phyloP scores from a whole-genome alignment of 495 filamentous ascomycete genomes.

The Astrothelium macrocarpum region DNA sequence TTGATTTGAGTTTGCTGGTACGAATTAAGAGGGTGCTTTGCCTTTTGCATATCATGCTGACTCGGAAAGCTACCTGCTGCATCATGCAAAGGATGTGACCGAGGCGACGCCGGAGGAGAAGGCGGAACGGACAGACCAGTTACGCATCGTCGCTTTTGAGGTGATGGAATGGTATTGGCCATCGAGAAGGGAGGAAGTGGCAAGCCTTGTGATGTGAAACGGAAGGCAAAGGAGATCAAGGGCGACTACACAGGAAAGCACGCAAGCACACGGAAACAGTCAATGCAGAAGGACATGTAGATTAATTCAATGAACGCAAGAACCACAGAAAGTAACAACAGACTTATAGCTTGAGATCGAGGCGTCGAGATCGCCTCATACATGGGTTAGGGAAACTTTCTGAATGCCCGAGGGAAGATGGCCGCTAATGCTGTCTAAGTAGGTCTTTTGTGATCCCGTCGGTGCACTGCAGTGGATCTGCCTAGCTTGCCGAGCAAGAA shows the following conservation, averaged over 20 bases:
- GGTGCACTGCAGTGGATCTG: not conserved
- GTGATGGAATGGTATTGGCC: not conserved
- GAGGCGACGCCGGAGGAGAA: conserved; percentile 2
- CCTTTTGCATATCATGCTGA: not conserved
- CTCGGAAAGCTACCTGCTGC: not conserved
- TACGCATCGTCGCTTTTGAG: not conserved
- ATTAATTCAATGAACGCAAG: not conserved
- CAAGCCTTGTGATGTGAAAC: not conserved
- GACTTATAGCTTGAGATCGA: not conserved
- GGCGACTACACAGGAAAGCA: not conserved
- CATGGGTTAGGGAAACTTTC: conserved; percentile 1
- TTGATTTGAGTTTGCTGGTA: not conserved
- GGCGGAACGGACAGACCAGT: not conserved
- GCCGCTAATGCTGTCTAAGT: not conserved
- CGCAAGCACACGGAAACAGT: not conserved
- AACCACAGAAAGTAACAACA: not conserved
- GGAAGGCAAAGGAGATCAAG: not conserved
- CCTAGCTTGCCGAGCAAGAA: not conserved
- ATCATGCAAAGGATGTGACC: not conserved
- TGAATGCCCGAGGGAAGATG: not conserved
- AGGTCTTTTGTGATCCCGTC: conserved; percentile 5
- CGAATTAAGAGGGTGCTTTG: not conserved
- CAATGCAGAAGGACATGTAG: not conserved
- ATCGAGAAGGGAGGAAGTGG: not conserved
- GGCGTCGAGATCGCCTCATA: not conserved